Evolutionary conservation across 108 stramenopile genomes (phyloP).

Genomic region (Cyclostephanos invisitatus): DNA sequence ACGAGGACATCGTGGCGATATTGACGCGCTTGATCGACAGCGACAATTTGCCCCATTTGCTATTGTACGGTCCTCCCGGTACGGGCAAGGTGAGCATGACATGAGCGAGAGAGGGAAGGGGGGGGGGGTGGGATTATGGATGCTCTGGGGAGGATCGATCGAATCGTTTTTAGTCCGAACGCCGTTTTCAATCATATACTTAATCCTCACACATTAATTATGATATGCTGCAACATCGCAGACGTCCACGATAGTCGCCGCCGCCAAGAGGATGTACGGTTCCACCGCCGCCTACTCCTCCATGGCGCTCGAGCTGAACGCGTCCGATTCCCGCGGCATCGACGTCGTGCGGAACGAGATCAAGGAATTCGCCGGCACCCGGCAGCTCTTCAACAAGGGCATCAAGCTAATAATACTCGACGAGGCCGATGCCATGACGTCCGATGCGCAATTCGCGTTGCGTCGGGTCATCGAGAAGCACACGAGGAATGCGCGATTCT

Average conservation of each 20-base stretch:
- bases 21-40: slow-evolving; percentile 84
- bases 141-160: no score
- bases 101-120: not conserved
- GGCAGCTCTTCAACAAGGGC: slow-evolving; percentile 83
- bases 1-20: slow-evolving; percentile 89
- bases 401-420: slow-evolving; percentile 93
- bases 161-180: no score
- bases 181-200: no score
- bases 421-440: slow-evolving; percentile 95
- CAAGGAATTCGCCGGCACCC: slow-evolving; percentile 94
- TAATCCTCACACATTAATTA: no score
- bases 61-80: slow-evolving; percentile 93
- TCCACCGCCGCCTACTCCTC: slow-evolving; percentile 56
- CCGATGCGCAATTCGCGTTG: slow-evolving; percentile 92
- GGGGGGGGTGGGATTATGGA: slow-evolving; percentile 9
- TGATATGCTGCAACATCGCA: no score
- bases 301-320: slow-evolving; percentile 94
- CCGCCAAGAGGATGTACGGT: slow-evolving; percentile 95
- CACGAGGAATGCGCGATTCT: slow-evolving; percentile 92
- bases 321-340: slow-evolving; percentile 84
- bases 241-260: slow-evolving; percentile 93
- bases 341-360: slow-evolving; percentile 95
- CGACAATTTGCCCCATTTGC: slow-evolving; percentile 96
- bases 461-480: slow-evolving; percentile 92
- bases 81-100: slow-evolving; percentile 74